Evolutionary conservation across 176 grass and related monocot genomes (phyloP), one percentile per base, ranked within the genome.

Genomic region (Neostapfia colusana): DNA sequence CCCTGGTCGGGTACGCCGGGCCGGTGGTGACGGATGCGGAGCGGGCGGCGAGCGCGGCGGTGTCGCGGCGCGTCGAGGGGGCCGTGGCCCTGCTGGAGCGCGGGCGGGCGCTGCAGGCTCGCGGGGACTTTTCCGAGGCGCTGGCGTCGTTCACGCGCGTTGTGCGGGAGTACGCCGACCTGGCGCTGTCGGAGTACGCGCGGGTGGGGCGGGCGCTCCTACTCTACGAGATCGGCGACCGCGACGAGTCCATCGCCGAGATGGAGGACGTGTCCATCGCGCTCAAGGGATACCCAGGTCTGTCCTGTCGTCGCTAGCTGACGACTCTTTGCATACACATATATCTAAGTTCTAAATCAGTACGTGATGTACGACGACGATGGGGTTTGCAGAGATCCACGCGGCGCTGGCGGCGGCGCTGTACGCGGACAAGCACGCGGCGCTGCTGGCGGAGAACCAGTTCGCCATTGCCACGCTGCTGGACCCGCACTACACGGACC

Each of bases 251-350:
- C 68, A 98, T 98, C 79, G 87, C 89, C 42, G 91, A 93, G 79
- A 98, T 98, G 95, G 95, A 94, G 85, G 95, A 98, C 84, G 95
- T 94, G 43, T 98, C 91, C 38, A 83, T 98, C 86, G 88, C 95
- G 9, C 86, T 98, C 54, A 93, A 92, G 79, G 95, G 95, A 2
- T 98, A 98, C 85, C 95, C 95, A 83, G 93, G 87, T 76, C 16
- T 7, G 21, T n/a, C 4, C 16, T 7, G 21, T n/a, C 4, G 17
- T 40, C 18, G 1, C 9, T 23, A 5, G 5, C 17, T 51, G 16
- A 18, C 16, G 17, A 41, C 4, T 25, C 8, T 23, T 39, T 11
- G 10, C 39, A 21, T 81, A 61, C 51, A 87, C 4, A 20, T 20
- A 38, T 38, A 10, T 10, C 5, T 59, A 57, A 25, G 15, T 6